Conservation (phyloP, 495 filamentous ascomycete genomes). For the Penicillium pulvis region DNA sequence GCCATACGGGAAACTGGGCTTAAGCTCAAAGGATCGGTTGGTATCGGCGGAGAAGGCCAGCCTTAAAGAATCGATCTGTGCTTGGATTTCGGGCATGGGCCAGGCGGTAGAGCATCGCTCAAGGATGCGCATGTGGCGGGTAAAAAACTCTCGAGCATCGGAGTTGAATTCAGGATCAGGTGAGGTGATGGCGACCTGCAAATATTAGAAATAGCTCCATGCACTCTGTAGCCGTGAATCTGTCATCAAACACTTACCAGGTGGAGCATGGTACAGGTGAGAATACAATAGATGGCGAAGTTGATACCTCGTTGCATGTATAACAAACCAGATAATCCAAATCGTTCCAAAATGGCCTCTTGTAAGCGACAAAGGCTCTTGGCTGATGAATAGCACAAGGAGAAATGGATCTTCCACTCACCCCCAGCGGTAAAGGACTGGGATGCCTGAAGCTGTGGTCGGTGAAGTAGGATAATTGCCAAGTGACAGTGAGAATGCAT, state of each 20-base stretch:
- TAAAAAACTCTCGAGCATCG: constrained; percentile 89
- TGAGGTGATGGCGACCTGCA: constrained; percentile 89
- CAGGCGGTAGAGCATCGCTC: constrained; percentile 82
- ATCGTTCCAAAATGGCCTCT: constrained; percentile 77
- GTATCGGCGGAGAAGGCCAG: constrained; percentile 92
- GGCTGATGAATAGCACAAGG: constrained; percentile 81
- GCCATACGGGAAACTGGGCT: constrained; percentile 83
- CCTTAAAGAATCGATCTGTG: constrained; percentile 85
- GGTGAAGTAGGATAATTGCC: constrained; percentile 81
- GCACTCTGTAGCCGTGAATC: background rate
- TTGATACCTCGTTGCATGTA: constrained; percentile 96
- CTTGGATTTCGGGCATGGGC: constrained; percentile 91
- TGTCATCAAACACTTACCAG: constrained; percentile 61
- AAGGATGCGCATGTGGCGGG: constrained; percentile 91
- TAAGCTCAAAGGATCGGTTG: constrained; percentile 84
- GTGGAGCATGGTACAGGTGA: constrained; percentile 95
- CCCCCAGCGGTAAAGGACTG: constrained; percentile 72
- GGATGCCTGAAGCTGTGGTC: constrained; percentile 80
- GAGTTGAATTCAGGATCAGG: constrained; percentile 86
- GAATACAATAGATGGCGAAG: constrained; percentile 88
- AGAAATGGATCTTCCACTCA: constrained; percentile 86
- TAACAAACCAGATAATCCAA: constrained; percentile 77
- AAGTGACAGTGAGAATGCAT: constrained; percentile 93
- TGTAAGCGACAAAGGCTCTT: constrained; percentile 89
- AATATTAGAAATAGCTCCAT: constrained; percentile 19